Conservation (phyloP, 805 yeast genomes). For the Candida broadrunensis region DNA sequence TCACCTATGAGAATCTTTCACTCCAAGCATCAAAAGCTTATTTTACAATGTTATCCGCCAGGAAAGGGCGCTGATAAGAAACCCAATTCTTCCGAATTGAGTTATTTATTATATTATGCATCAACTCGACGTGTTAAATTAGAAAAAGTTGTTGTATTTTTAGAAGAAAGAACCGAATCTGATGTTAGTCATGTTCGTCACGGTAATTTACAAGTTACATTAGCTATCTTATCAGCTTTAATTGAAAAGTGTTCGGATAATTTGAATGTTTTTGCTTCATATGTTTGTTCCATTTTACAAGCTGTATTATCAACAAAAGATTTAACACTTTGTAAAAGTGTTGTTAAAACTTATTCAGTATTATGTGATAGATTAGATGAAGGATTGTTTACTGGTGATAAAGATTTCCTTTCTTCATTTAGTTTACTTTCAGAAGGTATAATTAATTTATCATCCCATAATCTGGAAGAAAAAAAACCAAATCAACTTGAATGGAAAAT, state of each 20-base stretch:
- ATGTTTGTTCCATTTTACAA: slow-evolving; percentile 59
- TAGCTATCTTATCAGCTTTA: slow-evolving; percentile 65
- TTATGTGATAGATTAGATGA: slow-evolving; percentile 52
- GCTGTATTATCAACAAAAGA: slow-evolving; percentile 57
- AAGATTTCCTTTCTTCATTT: slow-evolving; percentile 50
- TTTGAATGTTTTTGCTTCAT: slow-evolving; percentile 74
- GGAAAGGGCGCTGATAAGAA: slow-evolving; percentile 84
- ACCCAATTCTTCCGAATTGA: slow-evolving; percentile 89
- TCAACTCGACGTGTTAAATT: slow-evolving; percentile 85
- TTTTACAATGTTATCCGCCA: slow-evolving; percentile 89
- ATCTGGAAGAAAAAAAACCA: slow-evolving; percentile 14
- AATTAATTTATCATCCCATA: slow-evolving; percentile 12
- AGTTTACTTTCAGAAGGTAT: slow-evolving; percentile 22
- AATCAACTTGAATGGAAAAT: slow-evolving; percentile 45
- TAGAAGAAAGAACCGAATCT: slow-evolving; percentile 55
- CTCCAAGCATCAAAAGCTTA: slow-evolving; percentile 87
- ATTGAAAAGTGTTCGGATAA: slow-evolving; percentile 78
- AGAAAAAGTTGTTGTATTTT: slow-evolving; percentile 75
- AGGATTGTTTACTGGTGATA: slow-evolving; percentile 64
- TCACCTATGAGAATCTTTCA: slow-evolving; percentile 38
- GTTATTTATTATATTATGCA: slow-evolving; percentile 85
- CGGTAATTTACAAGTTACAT: slow-evolving; percentile 83
- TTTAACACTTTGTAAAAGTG: slow-evolving; percentile 53
- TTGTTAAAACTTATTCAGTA: slow-evolving; percentile 44
- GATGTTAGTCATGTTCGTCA: slow-evolving; percentile 62